Conservation (phyloP, 1,139 yeast genomes). For the Geotrichum bryndzae region DNA sequence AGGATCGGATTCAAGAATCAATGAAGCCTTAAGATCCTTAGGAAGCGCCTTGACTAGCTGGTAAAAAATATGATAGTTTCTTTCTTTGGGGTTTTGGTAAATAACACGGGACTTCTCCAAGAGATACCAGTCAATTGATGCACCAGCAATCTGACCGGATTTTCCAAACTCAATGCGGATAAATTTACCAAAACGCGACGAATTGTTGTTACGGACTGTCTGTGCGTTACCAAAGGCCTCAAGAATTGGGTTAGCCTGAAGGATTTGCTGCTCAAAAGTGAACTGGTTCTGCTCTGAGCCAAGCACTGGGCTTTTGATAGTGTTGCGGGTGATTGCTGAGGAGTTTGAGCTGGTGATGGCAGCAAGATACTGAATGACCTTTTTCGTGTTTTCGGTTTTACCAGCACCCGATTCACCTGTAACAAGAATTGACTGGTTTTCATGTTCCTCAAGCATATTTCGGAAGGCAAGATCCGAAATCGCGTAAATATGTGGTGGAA, state of each 20-base stretch:
- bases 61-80: slow-evolving; percentile 91
- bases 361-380: slow-evolving; percentile 86
- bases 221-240: slow-evolving; percentile 98
- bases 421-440: slow-evolving; percentile 85
- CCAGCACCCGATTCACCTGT: slow-evolving; percentile 99
- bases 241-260: slow-evolving; percentile 90
- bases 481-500: slow-evolving; percentile 82
- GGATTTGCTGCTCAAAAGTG: slow-evolving; percentile 72
- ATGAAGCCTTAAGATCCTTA: slow-evolving; percentile 42
- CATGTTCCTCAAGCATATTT: slow-evolving; percentile 60
- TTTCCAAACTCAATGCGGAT: slow-evolving; percentile 74
- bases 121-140: slow-evolving; percentile 89
- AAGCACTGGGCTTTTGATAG: neutral
- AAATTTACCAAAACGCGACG: slow-evolving; percentile 95
- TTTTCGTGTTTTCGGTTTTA: slow-evolving; percentile 95
- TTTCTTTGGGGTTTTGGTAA: slow-evolving; percentile 65
- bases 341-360: slow-evolving; percentile 41
- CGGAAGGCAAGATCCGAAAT: slow-evolving; percentile 84
- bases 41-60: slow-evolving; percentile 72
- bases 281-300: neutral
- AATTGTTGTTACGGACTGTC: slow-evolving; percentile 87
- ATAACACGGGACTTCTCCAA: slow-evolving; percentile 92
- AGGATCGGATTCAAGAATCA: slow-evolving; percentile 44
- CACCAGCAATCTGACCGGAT: slow-evolving; percentile 70
- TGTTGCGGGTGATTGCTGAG: slow-evolving; percentile 8